Evolutionary conservation across 805 yeast genomes (phyloP), one percentile per base, ranked within the genome.

Genomic region (Ogataea zsoltii): DNA sequence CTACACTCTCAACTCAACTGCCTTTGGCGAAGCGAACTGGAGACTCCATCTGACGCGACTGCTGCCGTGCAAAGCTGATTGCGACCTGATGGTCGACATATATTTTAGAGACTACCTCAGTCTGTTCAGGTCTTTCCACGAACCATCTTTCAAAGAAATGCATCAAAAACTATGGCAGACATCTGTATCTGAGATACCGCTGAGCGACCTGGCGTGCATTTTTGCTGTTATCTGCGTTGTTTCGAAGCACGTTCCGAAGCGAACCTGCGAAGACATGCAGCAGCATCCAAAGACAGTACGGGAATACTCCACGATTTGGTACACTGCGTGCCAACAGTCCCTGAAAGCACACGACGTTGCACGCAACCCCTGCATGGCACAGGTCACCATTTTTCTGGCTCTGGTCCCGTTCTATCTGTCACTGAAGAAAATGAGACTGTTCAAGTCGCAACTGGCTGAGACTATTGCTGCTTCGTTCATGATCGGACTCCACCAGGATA

Each of bases 171-270:
- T 50, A 3, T 48, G 52, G 52, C n/a, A 13, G n/a, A 28, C 23
- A 6, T 12, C 26, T 3, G 25, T 45, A 7, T 30, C 44, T 7
- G 48, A 40, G 9, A 32, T 48, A 9, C 23, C 37, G 13, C 32
- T 45, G 23, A 15, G 33, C 13, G 50, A 48, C 32, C 39, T 50
- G 9, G 47, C 47, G 2, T 13, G 38, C n/a, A 23, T 50, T 2
- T 45, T 50, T 33, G 44, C 54, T 1, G 41, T 50, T 26, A 26
- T 50, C 15, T 38, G 43, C 29, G 48, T 42, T 1, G 49, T 43
- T 3, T 18, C 48, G 13, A 29, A 30, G 11, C 25, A 44, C 34
- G 26, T 31, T 1, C 16, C 47, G 10, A 28, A 33, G 17, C 32
- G 34, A 7, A 12, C 37, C 7, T 41, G 47, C 19, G 42, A 32